phyloP scores from a whole-genome alignment of 2,329 filamentous ascomycete genomes.

The Capronia americana region DNA sequence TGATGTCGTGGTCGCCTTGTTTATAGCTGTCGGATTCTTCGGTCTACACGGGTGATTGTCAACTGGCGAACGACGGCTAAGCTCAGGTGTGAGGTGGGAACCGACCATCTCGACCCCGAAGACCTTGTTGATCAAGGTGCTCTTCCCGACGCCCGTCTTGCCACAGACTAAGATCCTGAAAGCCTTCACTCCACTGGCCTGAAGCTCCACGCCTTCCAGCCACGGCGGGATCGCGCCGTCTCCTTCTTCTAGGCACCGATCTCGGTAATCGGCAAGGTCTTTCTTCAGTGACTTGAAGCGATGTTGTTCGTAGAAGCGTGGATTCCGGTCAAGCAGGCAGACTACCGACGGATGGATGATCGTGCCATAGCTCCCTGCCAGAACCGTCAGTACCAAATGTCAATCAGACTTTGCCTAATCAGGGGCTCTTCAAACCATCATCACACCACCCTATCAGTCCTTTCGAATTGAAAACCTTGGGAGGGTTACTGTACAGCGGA shows the following conservation, averaged over 20 bases:
- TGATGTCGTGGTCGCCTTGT: slow-evolving; percentile 45
- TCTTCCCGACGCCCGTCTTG: slow-evolving; percentile 45
- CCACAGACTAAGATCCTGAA: slow-evolving; percentile 47
- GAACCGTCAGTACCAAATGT: background rate
- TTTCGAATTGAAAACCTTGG: slow-evolving; percentile 33
- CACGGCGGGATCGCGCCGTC: slow-evolving; percentile 41
- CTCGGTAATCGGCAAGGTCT: slow-evolving; percentile 34
- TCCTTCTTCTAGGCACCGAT: slow-evolving; percentile 40
- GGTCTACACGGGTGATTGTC: slow-evolving; percentile 19
- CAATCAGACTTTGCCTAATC: background rate
- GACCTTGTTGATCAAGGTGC: slow-evolving; percentile 44
- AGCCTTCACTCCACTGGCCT: slow-evolving; percentile 40
- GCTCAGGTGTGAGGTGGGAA: slow-evolving; percentile 29
- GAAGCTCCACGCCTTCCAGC: slow-evolving; percentile 39
- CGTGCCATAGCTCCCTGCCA: slow-evolving; percentile 39
- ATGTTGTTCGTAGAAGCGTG: slow-evolving; percentile 41
- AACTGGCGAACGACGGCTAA: slow-evolving; percentile 35
- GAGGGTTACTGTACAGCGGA: slow-evolving; percentile 28
- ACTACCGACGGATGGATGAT: slow-evolving; percentile 47
- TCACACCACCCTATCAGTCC: slow-evolving; percentile 37
- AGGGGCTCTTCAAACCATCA: slow-evolving; percentile 32
- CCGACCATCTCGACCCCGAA: slow-evolving; percentile 44
- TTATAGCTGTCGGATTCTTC: slow-evolving; percentile 40
- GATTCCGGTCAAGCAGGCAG: slow-evolving; percentile 43
- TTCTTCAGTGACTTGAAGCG: slow-evolving; percentile 39